These are phyloP conservation scores for Candida silvatica DNA, from an alignment of 805 yeast genomes.

Conservation along the genomic window DNA sequence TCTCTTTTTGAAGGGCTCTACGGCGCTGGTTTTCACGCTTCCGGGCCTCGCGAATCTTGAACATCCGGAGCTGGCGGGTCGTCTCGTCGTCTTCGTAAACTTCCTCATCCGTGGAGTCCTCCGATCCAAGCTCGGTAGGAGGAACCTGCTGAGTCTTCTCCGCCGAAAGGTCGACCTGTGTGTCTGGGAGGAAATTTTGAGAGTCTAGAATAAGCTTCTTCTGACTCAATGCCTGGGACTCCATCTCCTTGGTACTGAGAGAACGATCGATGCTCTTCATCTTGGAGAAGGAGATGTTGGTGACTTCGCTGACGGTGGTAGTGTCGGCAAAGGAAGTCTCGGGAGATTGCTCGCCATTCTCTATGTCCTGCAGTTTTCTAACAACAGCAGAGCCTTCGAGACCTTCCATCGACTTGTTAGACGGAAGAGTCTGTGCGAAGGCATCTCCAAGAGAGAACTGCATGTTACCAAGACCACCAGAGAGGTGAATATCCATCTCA, in stretches of 20 bases:
- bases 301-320: not conserved
- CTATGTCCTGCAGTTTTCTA: slow-evolving; percentile 1
- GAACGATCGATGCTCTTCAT: not conserved
- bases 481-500: not conserved
- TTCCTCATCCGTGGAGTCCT: slow-evolving; percentile 14
- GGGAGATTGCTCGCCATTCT: not conserved
- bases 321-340: slow-evolving; percentile 5
- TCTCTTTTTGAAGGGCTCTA: slow-evolving; percentile 33
- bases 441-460: slow-evolving; percentile 17
- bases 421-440: slow-evolving; percentile 17
- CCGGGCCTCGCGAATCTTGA: slow-evolving; percentile 16
- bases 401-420: slow-evolving; percentile 12
- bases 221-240: slow-evolving; percentile 10
- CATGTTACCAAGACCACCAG: slow-evolving; percentile 8
- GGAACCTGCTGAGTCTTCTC: slow-evolving; percentile 20
- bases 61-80: slow-evolving; percentile 21
- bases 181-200: slow-evolving; percentile 22
- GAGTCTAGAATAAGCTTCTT: slow-evolving; percentile 17
- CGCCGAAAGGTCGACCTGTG: slow-evolving; percentile 19
- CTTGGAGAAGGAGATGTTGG: not conserved
- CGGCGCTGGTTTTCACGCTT: slow-evolving; percentile 15
- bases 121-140: slow-evolving; percentile 5
- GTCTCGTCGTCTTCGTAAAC: slow-evolving; percentile 30
- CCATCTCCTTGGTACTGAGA: not conserved
- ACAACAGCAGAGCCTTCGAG: slow-evolving; percentile 6